Percentiles rank a stretch among this genome's conserved stretches.
These are phyloP conservation scores for Leucocoprinus birnbaumii DNA, from an alignment of 768 basidiomycete genomes.

Conservation along the genomic window DNA sequence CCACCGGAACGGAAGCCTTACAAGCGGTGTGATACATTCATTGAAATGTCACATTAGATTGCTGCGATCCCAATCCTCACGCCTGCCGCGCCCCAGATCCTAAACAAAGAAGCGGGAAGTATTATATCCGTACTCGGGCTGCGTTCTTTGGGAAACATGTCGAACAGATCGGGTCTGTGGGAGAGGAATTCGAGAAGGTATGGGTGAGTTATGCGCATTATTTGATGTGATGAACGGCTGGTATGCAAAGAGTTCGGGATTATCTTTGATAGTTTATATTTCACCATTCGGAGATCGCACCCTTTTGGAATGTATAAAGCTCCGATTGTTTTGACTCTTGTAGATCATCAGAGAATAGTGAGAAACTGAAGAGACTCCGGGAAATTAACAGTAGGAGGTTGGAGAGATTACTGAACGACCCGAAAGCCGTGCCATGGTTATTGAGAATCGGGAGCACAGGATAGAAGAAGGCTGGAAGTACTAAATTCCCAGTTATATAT, in stretches of 20 bases:
- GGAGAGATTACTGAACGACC: too few species aligned
- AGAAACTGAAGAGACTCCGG: too few species aligned
- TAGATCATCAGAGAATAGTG: too few species aligned
- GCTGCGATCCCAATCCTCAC: not conserved
- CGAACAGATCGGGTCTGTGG: not conserved
- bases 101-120: not conserved
- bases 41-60: not conserved
- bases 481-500: too few species aligned
- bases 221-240: slow-evolving; percentile 9
- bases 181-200: not conserved
- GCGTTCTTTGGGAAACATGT: slow-evolving; percentile 6
- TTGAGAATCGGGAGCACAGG: too few species aligned
- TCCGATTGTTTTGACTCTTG: too few species aligned
- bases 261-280: slow-evolving; percentile 2
- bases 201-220: slow-evolving; percentile 22
- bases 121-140: slow-evolving; percentile 2
- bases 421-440: too few species aligned
- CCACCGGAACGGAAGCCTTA: slow-evolving; percentile 26
- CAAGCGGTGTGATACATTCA: slow-evolving; percentile 22
- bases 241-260: slow-evolving; percentile 10
- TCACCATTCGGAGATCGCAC: slow-evolving; percentile 34
- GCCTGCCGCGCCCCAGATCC: not conserved
- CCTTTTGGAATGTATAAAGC: too few species aligned
- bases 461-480: too few species aligned
- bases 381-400: too few species aligned